Evolutionary conservation across 2,329 filamentous ascomycete genomes (phyloP), one percentile per base, ranked within the genome.

Genomic region (Cyphellophora europaea): DNA sequence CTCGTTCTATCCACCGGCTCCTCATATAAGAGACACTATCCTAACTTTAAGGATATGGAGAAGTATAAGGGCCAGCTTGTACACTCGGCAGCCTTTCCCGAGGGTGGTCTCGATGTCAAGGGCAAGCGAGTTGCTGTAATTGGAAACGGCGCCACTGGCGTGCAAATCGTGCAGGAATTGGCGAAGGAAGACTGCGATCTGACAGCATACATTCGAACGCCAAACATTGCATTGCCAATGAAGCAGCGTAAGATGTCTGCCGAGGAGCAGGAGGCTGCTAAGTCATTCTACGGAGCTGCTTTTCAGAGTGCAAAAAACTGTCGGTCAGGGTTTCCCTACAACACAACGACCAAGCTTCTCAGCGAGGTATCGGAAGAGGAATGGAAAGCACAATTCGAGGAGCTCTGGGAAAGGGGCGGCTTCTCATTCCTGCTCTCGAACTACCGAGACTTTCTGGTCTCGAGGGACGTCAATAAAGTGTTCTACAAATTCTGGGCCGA

Each of bases 191-290:
- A 66, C 1, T 64, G 59, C 4, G 54, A 67, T 2, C 43, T 82
- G 11, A 65, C 56, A 3, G 49, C 55, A 1, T 58, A 80, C 52
- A 75, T 82, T 46, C 67, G 79, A 11, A 82, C 75, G 1, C 77
- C 78, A 0, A 82, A 82, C 43, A 54, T 77, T 5, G 71, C 71
- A 1, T 48, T 81, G 1, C 75, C 75, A 0, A 78, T 82, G 73
- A 58, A 63, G 2, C 65, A 71, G 39, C 55, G 58, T 3, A 35
- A 57, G 1, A 52, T 77, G 18, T 64, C 61, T 2, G 51, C 50
- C 6, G 62, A 65, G 37, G 66, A 71, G 42, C 70, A 79, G 48
- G 55, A 70, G 4, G 11, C 11, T 6, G 19, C 11, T 13, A 30
- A 32, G 14, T 6, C 12, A 12, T 31, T 27, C 23, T 41, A 38